A percentile compares a stretch with the other conserved stretches of the same genome.
Conservation (phyloP, 1,139 yeast genomes). For the Nadsonia commutata region DNA sequence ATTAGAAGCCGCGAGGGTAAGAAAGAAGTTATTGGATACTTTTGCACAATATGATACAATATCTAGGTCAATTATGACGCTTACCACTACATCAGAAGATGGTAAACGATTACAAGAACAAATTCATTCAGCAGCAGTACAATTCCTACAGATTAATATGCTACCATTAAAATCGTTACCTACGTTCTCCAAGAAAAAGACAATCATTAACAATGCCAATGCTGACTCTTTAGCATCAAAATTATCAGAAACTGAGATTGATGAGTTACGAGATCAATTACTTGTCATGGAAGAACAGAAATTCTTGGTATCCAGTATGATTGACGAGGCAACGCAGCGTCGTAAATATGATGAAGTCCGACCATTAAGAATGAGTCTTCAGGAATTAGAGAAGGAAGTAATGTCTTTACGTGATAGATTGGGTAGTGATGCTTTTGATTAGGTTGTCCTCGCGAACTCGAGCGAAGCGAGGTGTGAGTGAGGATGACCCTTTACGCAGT, state of each 20-base stretch:
- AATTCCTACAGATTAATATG: constrained; percentile 40
- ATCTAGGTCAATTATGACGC: constrained; percentile 26
- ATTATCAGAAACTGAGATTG: constrained; percentile 27
- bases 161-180: constrained; percentile 39
- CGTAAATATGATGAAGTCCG: constrained; percentile 67
- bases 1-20: constrained; percentile 25
- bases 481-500: too few species aligned
- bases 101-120: constrained; percentile 32
- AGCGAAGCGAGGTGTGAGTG: too few species aligned
- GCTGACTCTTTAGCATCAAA: constrained; percentile 7
- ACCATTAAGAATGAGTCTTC: constrained; percentile 42
- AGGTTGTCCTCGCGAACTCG: neutral
- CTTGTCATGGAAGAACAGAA: constrained; percentile 81
- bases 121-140: constrained; percentile 31
- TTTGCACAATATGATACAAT: constrained; percentile 32
- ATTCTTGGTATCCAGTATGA: constrained; percentile 51
- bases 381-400: constrained; percentile 45
- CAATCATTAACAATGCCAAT: constrained; percentile 9
- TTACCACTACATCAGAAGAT: constrained; percentile 21
- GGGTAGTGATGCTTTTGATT: constrained; percentile 49
- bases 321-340: constrained; percentile 44
- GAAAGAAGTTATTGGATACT: constrained; percentile 29
- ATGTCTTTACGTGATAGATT: constrained; percentile 33
- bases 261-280: constrained; percentile 53
- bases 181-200: constrained; percentile 19